Evolutionary conservation across 2,329 filamentous ascomycete species (phyloP).

Genomic region (Ilyonectria sp.): DNA sequence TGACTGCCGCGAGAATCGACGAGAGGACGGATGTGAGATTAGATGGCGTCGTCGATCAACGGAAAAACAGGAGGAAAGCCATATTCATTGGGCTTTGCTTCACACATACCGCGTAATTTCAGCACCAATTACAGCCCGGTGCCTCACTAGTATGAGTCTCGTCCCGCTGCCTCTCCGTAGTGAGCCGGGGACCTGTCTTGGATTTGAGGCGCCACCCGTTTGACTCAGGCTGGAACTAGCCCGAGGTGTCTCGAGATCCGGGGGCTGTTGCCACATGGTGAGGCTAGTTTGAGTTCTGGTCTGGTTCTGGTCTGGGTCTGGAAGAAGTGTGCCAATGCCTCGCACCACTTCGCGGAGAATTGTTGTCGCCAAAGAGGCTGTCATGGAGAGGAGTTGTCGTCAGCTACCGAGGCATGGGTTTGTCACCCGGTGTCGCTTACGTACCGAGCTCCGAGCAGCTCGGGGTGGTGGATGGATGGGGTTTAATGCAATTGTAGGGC

Average conservation of each 20-base stretch:
- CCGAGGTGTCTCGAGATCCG: slow-evolving; percentile 8
- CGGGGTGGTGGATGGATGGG: slow-evolving; percentile 35
- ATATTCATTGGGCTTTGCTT: slow-evolving; percentile 6
- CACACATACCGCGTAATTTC: background rate
- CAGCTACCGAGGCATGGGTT: slow-evolving; percentile 40
- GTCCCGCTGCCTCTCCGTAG: background rate
- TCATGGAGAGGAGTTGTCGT: slow-evolving; percentile 33
- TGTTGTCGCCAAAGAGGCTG: background rate
- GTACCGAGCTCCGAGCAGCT: slow-evolving; percentile 39
- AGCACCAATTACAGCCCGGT: slow-evolving; percentile 5
- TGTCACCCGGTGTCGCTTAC: slow-evolving; percentile 43
- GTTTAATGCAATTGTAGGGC: slow-evolving; percentile 14
- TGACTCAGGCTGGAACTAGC: slow-evolving; percentile 20
- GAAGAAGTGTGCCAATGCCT: background rate
- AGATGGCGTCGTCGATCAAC: slow-evolving; percentile 17
- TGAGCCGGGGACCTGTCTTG: slow-evolving; percentile 1
- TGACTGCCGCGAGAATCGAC: slow-evolving; percentile 9
- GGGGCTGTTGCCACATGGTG: background rate
- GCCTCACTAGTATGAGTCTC: background rate
- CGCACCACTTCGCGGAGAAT: background rate
- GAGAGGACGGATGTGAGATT: slow-evolving; percentile 8
- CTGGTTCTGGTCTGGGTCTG: background rate
- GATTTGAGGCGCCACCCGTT: slow-evolving; percentile 15
- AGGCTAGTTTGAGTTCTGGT: background rate
- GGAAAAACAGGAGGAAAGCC: slow-evolving; percentile 9